Conservation (phyloP, 1,139 yeast species). For the Geotrichum bryndzae region DNA sequence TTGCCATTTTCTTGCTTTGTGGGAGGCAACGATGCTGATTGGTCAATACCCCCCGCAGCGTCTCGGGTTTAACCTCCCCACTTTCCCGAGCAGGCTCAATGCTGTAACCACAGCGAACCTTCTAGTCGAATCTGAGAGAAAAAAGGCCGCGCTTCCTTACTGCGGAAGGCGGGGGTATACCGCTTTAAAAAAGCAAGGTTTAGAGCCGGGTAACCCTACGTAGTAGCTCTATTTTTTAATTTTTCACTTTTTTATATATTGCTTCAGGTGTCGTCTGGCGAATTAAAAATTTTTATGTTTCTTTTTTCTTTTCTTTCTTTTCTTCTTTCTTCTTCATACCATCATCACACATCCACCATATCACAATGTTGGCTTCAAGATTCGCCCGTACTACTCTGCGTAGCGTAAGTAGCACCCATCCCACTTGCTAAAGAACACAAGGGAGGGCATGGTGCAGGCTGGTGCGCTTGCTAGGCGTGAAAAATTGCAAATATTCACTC, state of each 20-base stretch:
- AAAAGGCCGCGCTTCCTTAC: not conserved
- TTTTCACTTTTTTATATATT: not conserved
- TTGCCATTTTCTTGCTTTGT: not conserved
- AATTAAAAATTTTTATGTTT: not conserved
- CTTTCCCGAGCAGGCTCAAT: not conserved
- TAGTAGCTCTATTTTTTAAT: not conserved
- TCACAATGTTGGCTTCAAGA: constrained; percentile 19
- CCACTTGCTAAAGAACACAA: not conserved
- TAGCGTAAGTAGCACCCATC: constrained; percentile 10
- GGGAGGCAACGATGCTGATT: not conserved
- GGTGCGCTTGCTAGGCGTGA: not conserved
- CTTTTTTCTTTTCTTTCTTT: constrained; percentile 1
- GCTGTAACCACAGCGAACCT: not conserved
- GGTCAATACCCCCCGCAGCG: not conserved
- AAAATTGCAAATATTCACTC: not conserved
- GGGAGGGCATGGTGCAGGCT: not conserved
- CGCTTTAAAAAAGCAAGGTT: not conserved
- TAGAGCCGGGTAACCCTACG: not conserved
- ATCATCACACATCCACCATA: constrained; percentile 4
- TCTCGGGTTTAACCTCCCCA: not conserved
- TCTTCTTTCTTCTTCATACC: constrained; percentile 3
- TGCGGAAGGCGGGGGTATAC: not conserved
- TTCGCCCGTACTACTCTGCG: constrained; percentile 20
- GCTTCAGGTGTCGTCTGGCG: not conserved
- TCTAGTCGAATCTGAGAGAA: constrained; percentile 2